Conservation (phyloP, 352 stramenopile genomes). For the Phytophthora tentaculata region DNA sequence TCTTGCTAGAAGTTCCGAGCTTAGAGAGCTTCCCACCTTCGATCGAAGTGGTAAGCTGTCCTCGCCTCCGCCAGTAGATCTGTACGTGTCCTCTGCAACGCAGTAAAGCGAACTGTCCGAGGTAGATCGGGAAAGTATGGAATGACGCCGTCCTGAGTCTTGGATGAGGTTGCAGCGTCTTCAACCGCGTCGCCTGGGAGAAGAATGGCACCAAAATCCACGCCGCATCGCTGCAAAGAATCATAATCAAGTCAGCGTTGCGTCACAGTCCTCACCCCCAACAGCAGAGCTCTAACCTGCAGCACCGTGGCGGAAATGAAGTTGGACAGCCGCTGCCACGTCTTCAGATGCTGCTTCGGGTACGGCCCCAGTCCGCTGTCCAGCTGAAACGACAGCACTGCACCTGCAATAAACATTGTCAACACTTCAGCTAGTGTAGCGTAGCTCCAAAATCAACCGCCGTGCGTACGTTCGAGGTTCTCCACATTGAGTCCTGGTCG, state of each 20-base stretch:
- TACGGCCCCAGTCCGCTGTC: conserved; percentile 82
- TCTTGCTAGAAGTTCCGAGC: neutral
- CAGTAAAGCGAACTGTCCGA: conserved; percentile 76
- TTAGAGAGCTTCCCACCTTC: no score
- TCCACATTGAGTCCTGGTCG: conserved; percentile 68
- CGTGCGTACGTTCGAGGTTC: conserved; percentile 66
- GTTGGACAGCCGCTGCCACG: conserved; percentile 71
- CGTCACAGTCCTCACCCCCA: neutral
- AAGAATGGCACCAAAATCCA: conserved; percentile 69
- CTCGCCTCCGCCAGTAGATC: conserved; percentile 54
- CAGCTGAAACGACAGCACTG: conserved; percentile 80
- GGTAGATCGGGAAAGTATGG: conserved; percentile 81
- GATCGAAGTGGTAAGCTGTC: conserved; percentile 83
- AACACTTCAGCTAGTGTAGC: neutral
- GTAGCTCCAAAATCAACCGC: conserved; percentile 1
- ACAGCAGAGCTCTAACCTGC: conserved; percentile 37
- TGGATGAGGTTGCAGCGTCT: conserved; percentile 33
- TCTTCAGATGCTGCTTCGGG: conserved; percentile 77
- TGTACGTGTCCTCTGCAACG: conserved; percentile 43
- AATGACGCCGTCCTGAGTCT: conserved; percentile 37
- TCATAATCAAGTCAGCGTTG: neutral
- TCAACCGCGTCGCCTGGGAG: conserved; percentile 71
- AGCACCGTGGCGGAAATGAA: conserved; percentile 73
- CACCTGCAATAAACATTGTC: conserved; percentile 38
- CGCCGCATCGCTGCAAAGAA: conserved; percentile 57